Evolutionary conservation across 169 alveolate genomes (phyloP).

Genomic region (Miamiensis avidus): DNA sequence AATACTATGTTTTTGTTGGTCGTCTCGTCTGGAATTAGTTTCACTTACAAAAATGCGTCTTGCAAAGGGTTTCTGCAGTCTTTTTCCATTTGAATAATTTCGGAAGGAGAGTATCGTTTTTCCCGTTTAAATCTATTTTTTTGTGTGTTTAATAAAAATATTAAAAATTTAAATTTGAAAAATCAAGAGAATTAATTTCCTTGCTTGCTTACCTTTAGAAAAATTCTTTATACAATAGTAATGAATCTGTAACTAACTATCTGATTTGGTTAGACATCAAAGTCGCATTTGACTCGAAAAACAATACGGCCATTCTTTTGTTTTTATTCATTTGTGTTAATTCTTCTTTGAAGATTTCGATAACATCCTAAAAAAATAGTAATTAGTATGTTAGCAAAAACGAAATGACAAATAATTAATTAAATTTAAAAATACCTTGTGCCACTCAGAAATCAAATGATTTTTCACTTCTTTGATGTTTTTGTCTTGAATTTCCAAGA

Average conservation of each 20-base stretch:
- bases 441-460: conserved; percentile 73
- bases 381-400: too few species aligned
- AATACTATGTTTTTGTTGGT: conserved; percentile 58
- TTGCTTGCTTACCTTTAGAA: too few species aligned
- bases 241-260: conserved; percentile 65
- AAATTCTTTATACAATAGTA: conserved; percentile 67
- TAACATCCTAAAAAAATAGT: conserved; percentile 42
- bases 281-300: conserved; percentile 80
- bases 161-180: too few species aligned
- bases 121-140: conserved; percentile 63
- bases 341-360: conserved; percentile 73
- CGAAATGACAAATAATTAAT: too few species aligned
- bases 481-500: conserved; percentile 62
- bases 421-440: conserved; percentile 20
- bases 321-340: conserved; percentile 69
- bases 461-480: conserved; percentile 65
- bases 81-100: conserved; percentile 60
- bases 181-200: too few species aligned
- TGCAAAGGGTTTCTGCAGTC: conserved; percentile 62
- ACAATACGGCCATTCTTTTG: conserved; percentile 59
- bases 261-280: conserved; percentile 81
- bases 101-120: conserved; percentile 57
- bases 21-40: conserved; percentile 53
- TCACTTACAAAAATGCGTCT: conserved; percentile 70
- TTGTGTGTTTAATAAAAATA: too few species aligned